These are phyloP conservation scores for Alternaria ethzedia DNA, from an alignment of 2,329 filamentous ascomycete genomes.

Conservation along the genomic window DNA sequence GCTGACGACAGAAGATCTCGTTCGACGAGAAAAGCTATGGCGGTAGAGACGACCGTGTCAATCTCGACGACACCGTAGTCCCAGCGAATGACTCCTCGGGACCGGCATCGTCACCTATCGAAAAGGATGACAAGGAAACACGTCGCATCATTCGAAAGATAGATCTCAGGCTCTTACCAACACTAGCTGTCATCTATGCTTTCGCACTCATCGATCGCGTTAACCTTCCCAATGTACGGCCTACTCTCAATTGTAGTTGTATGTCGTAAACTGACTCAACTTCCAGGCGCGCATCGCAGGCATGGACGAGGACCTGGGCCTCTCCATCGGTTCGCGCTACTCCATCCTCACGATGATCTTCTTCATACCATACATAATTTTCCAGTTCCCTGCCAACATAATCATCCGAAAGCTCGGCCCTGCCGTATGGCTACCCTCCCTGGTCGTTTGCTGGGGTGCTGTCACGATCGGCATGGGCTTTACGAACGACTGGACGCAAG, in stretches of 20 bases:
- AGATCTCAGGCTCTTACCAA: constrained; percentile 43
- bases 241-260: not conserved
- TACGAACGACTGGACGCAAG: constrained; percentile 18
- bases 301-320: constrained; percentile 22
- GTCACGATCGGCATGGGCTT: constrained; percentile 29
- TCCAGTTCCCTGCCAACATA: constrained; percentile 38
- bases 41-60: not conserved
- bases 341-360: constrained; percentile 17
- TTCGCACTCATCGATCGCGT: constrained; percentile 26
- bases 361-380: constrained; percentile 24
- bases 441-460: constrained; percentile 29
- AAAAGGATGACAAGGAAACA: constrained; percentile 27
- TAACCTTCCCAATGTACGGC: constrained; percentile 21
- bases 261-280: not conserved
- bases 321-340: constrained; percentile 22
- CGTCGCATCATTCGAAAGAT: constrained; percentile 45
- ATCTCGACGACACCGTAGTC: not conserved
- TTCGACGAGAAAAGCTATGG: not conserved
- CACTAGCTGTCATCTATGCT: constrained; percentile 39
- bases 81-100: not conserved
- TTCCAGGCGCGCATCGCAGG: constrained; percentile 11
- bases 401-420: constrained; percentile 35
- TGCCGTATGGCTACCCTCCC: constrained; percentile 33
- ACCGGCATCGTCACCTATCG: not conserved
- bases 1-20: not conserved